These are phyloP conservation scores for Penicillium sp. DNA, from an alignment of 2,329 filamentous ascomycete genomes.

Conservation along the genomic window DNA sequence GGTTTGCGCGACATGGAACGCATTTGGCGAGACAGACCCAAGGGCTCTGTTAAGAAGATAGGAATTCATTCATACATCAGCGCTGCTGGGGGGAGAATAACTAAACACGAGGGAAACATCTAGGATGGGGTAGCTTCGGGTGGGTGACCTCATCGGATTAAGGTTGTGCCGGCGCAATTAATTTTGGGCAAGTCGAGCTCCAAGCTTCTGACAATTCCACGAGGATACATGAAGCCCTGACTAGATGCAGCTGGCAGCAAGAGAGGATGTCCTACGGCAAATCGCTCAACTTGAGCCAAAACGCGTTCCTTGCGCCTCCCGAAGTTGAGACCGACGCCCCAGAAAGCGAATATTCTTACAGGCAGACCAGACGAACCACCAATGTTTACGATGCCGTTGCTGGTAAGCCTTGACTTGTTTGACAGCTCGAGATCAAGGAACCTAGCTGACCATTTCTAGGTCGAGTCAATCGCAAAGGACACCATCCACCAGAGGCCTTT, in stretches of 20 bases:
- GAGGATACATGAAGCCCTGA: neutral
- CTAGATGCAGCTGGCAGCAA: slow-evolving; percentile 2
- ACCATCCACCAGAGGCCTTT: slow-evolving; percentile 26
- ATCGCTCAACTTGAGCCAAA: slow-evolving; percentile 1
- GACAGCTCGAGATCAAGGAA: neutral
- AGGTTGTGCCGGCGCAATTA: slow-evolving; percentile 25
- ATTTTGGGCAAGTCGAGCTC: neutral
- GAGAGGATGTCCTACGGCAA: slow-evolving; percentile 2
- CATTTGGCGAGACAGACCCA: slow-evolving; percentile 64
- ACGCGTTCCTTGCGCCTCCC: slow-evolving; percentile 1
- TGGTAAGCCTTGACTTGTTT: slow-evolving; percentile 37
- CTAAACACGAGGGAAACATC: neutral
- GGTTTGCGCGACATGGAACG: slow-evolving; percentile 66
- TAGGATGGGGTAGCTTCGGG: neutral
- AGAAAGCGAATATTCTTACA: slow-evolving; percentile 13
- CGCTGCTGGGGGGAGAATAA: slow-evolving; percentile 14
- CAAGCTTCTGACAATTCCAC: neutral
- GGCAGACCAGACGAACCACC: slow-evolving; percentile 36
- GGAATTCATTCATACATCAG: slow-evolving; percentile 68
- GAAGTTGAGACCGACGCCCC: slow-evolving; percentile 6
- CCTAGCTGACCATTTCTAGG: slow-evolving; percentile 35
- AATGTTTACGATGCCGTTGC: slow-evolving; percentile 63
- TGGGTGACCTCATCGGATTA: slow-evolving; percentile 33
- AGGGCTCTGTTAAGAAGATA: slow-evolving; percentile 74
- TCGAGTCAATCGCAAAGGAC: slow-evolving; percentile 46